Evolutionary conservation across 345 rosid genomes (phyloP).

Genomic region (Arabidopsis arenosa): DNA sequence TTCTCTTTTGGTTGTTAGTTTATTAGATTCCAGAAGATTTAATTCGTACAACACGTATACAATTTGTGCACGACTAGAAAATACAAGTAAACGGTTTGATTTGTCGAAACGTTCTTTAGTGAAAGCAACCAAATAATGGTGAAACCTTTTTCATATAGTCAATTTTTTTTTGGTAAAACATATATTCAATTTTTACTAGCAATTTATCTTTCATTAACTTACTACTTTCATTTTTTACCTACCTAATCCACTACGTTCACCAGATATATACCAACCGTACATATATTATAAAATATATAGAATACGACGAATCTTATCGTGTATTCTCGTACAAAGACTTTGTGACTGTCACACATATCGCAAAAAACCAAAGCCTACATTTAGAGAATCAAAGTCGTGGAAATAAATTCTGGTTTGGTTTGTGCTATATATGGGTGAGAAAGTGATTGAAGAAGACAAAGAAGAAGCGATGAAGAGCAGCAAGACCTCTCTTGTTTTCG

Average conservation of each 20-base stretch:
- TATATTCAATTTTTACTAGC: no score
- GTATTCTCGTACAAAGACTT: background rate
- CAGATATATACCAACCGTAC: background rate
- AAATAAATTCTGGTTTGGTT: conserved; percentile 11
- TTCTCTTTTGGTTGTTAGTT: no score
- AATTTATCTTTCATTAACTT: background rate
- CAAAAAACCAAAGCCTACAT: background rate
- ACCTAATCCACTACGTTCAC: background rate
- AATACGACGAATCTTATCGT: background rate
- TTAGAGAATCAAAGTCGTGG: background rate
- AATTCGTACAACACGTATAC: no score
- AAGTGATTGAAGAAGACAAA: conserved; percentile 13
- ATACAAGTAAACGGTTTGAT: no score
- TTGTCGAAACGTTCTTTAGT: no score
- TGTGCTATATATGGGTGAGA: background rate
- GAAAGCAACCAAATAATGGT: no score
- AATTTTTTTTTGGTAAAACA: no score
- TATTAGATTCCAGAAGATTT: no score
- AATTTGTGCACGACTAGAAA: no score
- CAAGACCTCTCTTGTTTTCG: conserved; percentile 61
- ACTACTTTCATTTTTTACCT: background rate
- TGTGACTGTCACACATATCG: background rate
- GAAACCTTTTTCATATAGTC: no score
- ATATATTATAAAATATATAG: background rate
- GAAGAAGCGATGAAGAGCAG: conserved; percentile 29